Base-by-base conservation (phyloP, 2,329 filamentous ascomycete species). In the Coccinonectria pachysandricola region DNA sequence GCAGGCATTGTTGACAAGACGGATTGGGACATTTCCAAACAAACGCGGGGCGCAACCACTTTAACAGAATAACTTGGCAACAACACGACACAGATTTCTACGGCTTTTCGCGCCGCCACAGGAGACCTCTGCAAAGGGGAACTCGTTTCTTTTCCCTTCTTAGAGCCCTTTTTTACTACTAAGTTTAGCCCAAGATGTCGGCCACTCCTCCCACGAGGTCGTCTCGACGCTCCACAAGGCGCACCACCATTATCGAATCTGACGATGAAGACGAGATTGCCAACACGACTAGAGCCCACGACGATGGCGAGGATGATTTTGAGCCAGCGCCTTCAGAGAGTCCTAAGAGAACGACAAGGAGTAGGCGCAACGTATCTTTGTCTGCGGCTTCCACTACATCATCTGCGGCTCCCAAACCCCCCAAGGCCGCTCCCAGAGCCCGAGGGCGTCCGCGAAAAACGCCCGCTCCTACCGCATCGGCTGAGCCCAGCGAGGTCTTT, bases 271-370 rank as follows among this genome's bases (percentile, higher is more conserved):
- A 80, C 37, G 63, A 73, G 28, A 56, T 66, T 19, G 62, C 71
- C 43, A 62, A 68, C 36, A 64, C 71, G 45, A 65, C 71, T 26
- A 60, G 41, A 22, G 52, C 48, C 33, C 64, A 71, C 10, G 68
- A 79, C 15, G 71, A 79, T 4, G 65, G 60, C 25, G 80, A 82
- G 37, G 79, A 87, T 25, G 83, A 93, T 25, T 91, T 86, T 46
- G 80, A 79, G 22, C 85, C 85, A 3, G 79, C 79, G 24, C 70
- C 79, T 1, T 62, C 69, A 32, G 64, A 60, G 23, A 71, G 64
- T 32, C 59, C 67, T 16, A 64, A 68, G 37, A 69, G 76, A 34
- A 64, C 69, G 27, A 57, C 52, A 16, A 45, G 54, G 22, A 46
- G 42, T 23, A 44, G 53, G 12, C 56, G 62, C 23, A 57, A 51